Evolutionary conservation across 768 basidiomycete species (phyloP), one percentile per base, ranked within the genome.

Genomic region (Agrocybe chaxingu): DNA sequence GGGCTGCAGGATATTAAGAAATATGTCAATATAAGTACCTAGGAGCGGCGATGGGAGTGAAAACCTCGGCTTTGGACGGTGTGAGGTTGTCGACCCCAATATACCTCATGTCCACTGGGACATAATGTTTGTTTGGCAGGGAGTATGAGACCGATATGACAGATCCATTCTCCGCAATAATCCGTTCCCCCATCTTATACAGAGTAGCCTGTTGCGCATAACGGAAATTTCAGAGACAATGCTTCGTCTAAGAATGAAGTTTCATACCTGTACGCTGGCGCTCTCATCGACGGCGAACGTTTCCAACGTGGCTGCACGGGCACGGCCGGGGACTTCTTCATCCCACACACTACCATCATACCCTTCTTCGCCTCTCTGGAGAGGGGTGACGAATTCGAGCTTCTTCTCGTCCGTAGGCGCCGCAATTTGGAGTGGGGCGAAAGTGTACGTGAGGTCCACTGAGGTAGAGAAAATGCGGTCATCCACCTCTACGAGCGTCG

Each of bases 61-160:
- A 45, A 11, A 53, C 40, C 12, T 54, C 47, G 2, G 52, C 52
- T 6, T 29, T 7, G 3, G 38, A 87, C 84, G 84, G 83, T 2
- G 80, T 81, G 35, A 78, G 56, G 61, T 92, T 91, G 57, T 89
- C 87, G 7, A 87, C 63, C 2, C 80, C 82, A 39, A 87, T 69
- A 53, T 89, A 90, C 47, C 67, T 68, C 84, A 92, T 87, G 65
- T 90, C 82, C 42, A 94, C 90, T 0, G 90, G 89, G 57, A 97
- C 80, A 66, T 96, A 98, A 63, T 97, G 95, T 70, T 94, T 92
- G 75, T 98, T 98, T 1, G 96, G 95, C 2, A 97, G 76, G 38
- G 70, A 67, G 68, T 96, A 97, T 10, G 77, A 75, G 31, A 90
- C 86, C 2, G 67, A 67, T 38, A 75, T 63, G 9, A 97, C 74